Base-by-base conservation (phyloP, 345 rosid genomes). In the Odontarrhena argentea region DNA sequence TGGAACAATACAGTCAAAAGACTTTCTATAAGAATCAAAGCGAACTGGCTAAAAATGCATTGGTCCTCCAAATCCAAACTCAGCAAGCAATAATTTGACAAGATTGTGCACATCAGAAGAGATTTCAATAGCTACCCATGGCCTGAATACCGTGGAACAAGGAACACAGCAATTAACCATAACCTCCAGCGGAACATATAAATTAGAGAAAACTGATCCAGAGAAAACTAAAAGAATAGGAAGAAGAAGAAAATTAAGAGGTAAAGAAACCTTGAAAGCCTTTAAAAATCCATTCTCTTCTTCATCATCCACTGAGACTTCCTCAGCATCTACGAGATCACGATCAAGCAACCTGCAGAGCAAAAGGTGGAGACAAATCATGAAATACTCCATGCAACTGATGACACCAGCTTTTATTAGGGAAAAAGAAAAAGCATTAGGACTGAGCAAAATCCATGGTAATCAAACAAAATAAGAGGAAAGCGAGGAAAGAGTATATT, bases 211-310 rank as follows among this genome's bases (percentile, higher is more conserved):
- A 44, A 55, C 15, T 32, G 36, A 30, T 50, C 8, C 40, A 57
- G 60, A 49, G 28, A 58, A 65, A 42, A 41, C 25, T 22, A 42
- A 58, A n/a, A 42, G 40, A 18, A 18, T 18, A 18, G 22, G 22
- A 51, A 69, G 45, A 56, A 1, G 34, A 37, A 37, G 55, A 73
- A 37, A 63, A 51, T 12, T 15, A 44, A 50, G 37, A 40, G 48
- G 54, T 5, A 36, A 53, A 7, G 26, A 71, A 54, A 95, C 99
- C 99, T 95, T 95, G 80, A 95, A 95, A 24, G 99, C 99, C 78
- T 91, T 95, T 77, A 95, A 83, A 82, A 95, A 86, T 65, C 94
- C 96, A 76, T 95, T 86, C 68, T 89, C 99, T 68, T 91, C 97
- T 75, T 95, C 98, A 60, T 89, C 99, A 65, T 89, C 98, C 73